phyloP scores from a whole-genome alignment of 176 grass and related monocot species.

The Bromus sterilis region DNA sequence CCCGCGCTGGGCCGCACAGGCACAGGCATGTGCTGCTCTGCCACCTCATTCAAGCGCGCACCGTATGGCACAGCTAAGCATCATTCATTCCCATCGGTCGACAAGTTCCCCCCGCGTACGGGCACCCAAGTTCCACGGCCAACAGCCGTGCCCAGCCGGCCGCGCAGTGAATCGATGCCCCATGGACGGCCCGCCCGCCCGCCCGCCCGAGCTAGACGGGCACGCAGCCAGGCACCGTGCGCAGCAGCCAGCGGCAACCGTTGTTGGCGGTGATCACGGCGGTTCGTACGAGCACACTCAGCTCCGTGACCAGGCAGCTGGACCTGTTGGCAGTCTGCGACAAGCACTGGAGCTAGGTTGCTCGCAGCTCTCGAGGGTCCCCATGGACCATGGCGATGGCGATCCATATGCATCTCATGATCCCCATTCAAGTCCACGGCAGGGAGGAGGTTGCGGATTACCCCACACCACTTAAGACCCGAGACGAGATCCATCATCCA shows the following conservation, averaged over 20 bases:
- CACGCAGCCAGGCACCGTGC: too few species aligned
- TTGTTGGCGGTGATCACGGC: not conserved
- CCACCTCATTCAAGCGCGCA: not conserved
- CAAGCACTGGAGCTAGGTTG: not conserved
- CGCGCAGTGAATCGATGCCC: not conserved
- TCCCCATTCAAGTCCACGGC: conserved; percentile 12
- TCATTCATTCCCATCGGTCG: not conserved
- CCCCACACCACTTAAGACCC: conserved; percentile 15
- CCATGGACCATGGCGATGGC: not conserved
- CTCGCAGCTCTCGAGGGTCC: not conserved
- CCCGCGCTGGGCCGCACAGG: not conserved
- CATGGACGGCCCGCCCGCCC: too few species aligned
- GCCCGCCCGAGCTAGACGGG: too few species aligned
- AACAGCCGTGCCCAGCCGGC: not conserved
- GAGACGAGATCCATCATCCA: not conserved
- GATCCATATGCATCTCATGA: not conserved
- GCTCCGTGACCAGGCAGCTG: too few species aligned
- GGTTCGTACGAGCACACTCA: not conserved
- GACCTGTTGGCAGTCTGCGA: too few species aligned
- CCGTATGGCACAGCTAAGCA: not conserved
- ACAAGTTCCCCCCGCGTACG: not conserved
- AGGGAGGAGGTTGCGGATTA: conserved; percentile 9
- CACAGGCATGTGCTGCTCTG: not conserved
- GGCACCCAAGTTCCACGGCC: not conserved
- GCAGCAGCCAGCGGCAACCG: not conserved